Conservation (phyloP, 768 basidiomycete genomes). For the Suillus subluteus region DNA sequence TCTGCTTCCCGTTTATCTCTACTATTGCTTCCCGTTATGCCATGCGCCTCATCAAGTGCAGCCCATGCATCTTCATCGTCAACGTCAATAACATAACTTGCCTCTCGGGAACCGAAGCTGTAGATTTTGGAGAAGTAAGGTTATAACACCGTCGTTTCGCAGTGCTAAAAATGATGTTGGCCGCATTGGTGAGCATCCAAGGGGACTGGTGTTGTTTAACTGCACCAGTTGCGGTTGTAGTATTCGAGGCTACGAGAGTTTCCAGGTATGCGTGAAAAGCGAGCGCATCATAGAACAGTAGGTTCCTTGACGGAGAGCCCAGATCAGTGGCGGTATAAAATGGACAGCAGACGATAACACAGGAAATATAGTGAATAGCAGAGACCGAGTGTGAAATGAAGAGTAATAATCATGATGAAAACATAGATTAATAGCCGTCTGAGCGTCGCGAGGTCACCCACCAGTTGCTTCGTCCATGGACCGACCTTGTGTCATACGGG, state of each 20-base stretch:
- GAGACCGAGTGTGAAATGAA: not conserved
- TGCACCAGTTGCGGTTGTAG: slow-evolving; percentile 50
- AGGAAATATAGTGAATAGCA: not conserved
- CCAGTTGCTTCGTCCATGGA: slow-evolving; percentile 75
- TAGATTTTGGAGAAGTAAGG: slow-evolving; percentile 35
- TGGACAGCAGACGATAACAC: not conserved
- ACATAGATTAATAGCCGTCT: slow-evolving; percentile 80
- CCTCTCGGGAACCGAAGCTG: slow-evolving; percentile 16
- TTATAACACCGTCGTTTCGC: slow-evolving; percentile 82
- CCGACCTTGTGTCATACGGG: slow-evolving; percentile 99
- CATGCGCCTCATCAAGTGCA: slow-evolving; percentile 65
- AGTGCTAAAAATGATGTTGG: slow-evolving; percentile 80
- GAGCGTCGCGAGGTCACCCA: slow-evolving; percentile 83
- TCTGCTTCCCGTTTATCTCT: slow-evolving; percentile 10
- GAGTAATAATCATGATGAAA: not conserved
- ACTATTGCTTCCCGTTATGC: slow-evolving; percentile 13
- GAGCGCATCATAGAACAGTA: slow-evolving; percentile 88
- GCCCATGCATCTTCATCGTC: slow-evolving; percentile 81
- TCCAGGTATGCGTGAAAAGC: slow-evolving; percentile 93
- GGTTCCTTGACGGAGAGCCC: slow-evolving; percentile 53
- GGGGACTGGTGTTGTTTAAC: slow-evolving; percentile 72
- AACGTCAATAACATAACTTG: slow-evolving; percentile 40
- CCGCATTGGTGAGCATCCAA: slow-evolving; percentile 93
- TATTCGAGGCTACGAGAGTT: slow-evolving; percentile 72
- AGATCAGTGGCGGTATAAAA: slow-evolving; percentile 16